These are phyloP conservation scores for Geosmithia flava DNA, from an alignment of 2,329 filamentous ascomycete species.

Conservation along the genomic window DNA sequence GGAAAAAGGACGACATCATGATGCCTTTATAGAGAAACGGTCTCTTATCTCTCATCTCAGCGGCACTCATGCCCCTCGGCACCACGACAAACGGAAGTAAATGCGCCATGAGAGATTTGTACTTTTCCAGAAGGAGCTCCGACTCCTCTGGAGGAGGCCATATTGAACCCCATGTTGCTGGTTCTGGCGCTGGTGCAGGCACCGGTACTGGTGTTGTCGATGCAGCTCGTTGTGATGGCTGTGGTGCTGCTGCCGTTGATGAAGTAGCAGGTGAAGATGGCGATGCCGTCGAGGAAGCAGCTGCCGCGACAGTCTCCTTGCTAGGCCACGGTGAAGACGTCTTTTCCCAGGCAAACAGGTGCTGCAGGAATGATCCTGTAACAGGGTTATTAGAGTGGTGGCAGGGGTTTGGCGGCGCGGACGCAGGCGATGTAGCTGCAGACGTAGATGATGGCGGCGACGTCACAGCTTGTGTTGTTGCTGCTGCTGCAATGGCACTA, in stretches of 20 bases:
- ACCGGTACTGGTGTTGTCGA: not conserved
- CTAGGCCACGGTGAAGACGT: not conserved
- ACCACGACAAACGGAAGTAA: slow-evolving; percentile 34
- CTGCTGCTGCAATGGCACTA: too few species aligned
- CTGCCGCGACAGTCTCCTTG: not conserved
- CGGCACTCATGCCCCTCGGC: slow-evolving; percentile 19
- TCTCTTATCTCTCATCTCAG: slow-evolving; percentile 20
- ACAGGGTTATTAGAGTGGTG: not conserved
- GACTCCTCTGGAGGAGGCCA: slow-evolving; percentile 31
- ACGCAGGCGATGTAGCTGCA: too few species aligned
- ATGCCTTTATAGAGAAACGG: slow-evolving; percentile 37
- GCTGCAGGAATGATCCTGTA: not conserved
- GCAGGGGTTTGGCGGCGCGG: too few species aligned
- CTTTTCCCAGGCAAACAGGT: slow-evolving; percentile 2
- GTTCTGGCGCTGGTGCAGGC: not conserved
- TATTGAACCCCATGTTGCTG: slow-evolving; percentile 12
- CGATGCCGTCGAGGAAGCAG: not conserved
- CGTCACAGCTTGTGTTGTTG: too few species aligned
- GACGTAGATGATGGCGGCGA: too few species aligned
- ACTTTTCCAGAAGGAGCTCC: slow-evolving; percentile 23
- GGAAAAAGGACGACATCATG: slow-evolving; percentile 30
- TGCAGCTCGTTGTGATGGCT: slow-evolving; percentile 2
- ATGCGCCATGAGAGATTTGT: slow-evolving; percentile 16
- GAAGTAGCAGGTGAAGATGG: too few species aligned
- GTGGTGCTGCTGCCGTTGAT: slow-evolving; percentile 15